Percentiles rank a stretch among this genome's conserved stretches.
phyloP scores from a whole-genome alignment of 768 basidiomycete genomes.

The Polyporus arcularius region DNA sequence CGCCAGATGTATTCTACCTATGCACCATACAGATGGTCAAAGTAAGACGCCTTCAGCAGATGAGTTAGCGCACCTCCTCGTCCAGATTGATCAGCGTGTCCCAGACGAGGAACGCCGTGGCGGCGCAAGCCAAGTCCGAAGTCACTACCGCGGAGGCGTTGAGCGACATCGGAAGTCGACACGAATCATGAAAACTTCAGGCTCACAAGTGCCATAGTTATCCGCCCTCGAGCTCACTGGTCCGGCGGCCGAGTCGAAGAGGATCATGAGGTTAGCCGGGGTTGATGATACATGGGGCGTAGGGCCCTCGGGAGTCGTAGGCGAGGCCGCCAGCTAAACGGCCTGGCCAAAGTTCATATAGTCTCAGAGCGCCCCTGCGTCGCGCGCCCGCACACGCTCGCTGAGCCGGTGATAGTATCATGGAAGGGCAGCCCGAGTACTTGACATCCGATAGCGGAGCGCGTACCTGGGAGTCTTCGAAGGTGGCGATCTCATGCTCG shows the following conservation, averaged over 20 bases:
- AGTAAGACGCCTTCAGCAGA: too few species aligned
- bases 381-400: too few species aligned
- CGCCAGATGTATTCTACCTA: background rate
- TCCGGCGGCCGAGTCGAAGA: background rate
- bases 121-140: conserved; percentile 4
- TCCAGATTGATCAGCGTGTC: conserved; percentile 20
- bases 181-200: background rate
- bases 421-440: background rate
- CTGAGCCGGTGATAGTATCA: background rate
- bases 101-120: conserved; percentile 15
- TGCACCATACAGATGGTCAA: too few species aligned
- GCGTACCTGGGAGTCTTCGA: too few species aligned
- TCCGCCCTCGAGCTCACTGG: background rate
- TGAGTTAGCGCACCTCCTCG: conserved; percentile 14
- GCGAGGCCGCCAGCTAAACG: too few species aligned
- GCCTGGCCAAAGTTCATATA: background rate
- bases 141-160: background rate
- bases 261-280: background rate
- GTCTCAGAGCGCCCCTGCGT: background rate
- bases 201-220: background rate
- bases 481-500: too few species aligned
- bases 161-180: background rate
- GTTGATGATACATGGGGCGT: too few species aligned
- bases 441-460: background rate
- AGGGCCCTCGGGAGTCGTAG: too few species aligned